Conservation (phyloP, 176 grass and related monocot genomes). For the Phragmites australis region DNA sequence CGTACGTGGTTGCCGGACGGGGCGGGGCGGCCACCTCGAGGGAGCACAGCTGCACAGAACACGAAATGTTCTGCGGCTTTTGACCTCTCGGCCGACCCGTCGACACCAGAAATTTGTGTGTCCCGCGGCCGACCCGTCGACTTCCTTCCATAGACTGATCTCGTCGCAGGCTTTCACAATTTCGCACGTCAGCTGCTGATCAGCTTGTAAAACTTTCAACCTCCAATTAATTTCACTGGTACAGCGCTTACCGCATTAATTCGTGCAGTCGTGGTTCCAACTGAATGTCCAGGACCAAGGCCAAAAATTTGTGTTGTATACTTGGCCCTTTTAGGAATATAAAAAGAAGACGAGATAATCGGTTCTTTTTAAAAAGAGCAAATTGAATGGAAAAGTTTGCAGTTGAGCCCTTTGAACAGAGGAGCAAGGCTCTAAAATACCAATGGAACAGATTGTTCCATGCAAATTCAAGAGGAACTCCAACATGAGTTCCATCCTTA, state of each 20-base stretch:
- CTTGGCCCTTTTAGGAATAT: neutral
- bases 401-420: neutral
- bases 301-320: no score
- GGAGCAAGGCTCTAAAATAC: neutral
- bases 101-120: neutral
- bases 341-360: no score
- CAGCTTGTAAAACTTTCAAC: neutral
- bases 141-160: neutral
- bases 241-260: neutral
- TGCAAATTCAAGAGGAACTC: neutral
- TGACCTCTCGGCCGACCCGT: neutral
- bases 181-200: conserved; percentile 1
- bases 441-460: neutral
- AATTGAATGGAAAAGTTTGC: no score
- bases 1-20: conserved; percentile 25
- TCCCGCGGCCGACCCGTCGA: neutral
- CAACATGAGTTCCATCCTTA: neutral
- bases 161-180: conserved; percentile 15
- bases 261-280: neutral
- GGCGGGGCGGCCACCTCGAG: conserved; percentile 33
- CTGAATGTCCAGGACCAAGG: no score
- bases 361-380: no score
- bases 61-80: conserved; percentile 42
- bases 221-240: neutral
- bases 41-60: conserved; percentile 46